Evolutionary conservation across 148 eudicot species (phyloP), one percentile per base, ranked within the genome.

Genomic region (Arctostaphylos glauca): DNA sequence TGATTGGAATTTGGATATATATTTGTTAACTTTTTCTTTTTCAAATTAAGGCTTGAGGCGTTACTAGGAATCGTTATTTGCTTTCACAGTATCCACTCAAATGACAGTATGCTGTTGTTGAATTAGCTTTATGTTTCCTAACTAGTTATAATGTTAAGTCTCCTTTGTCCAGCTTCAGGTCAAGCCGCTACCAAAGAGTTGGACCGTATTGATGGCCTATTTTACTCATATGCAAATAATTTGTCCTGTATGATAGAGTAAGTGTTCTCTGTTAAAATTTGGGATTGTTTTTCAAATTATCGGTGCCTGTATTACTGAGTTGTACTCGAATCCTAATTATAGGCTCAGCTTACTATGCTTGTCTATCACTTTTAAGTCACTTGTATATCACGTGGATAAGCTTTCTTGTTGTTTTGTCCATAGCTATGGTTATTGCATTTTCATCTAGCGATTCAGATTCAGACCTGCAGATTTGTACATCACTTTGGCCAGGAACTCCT

Each of bases 141-240:
- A 59, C 15, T 64, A 21, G 7, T 66, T 48, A 16, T 21, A 38
- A 38, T 54, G 68, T 18, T 84, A 44, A 84, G 64, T 76, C 31
- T 62, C 19, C n/a, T 68, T 78, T 64, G 18, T 84, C 46, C 93
- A 96, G 98, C 94, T 73, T 80, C 98, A 56, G 86, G 89, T 88
- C 94, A 91, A 89, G 93, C 92, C 80, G 93, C 93, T 31, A 82
- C 90, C 49, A 96, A 92, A 76, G 98, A 96, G 88, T 70, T 89
- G 88, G 99, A 94, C 76, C 88, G 97, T 52, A 89, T 94, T 67
- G 99, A 94, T 86, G 93, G 90, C 49, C 83, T 96, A 62, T 96
- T 93, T 82, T 77, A 88, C 86, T 59, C 87, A 56, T 96, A 96
- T 92, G 93, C 97, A 58, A 90, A 88, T 88, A 85, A 73, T 68